Evolutionary conservation across 345 rosid genomes (phyloP), one percentile per base, ranked within the genome.

Genomic region (Lumnitzera littorea): DNA sequence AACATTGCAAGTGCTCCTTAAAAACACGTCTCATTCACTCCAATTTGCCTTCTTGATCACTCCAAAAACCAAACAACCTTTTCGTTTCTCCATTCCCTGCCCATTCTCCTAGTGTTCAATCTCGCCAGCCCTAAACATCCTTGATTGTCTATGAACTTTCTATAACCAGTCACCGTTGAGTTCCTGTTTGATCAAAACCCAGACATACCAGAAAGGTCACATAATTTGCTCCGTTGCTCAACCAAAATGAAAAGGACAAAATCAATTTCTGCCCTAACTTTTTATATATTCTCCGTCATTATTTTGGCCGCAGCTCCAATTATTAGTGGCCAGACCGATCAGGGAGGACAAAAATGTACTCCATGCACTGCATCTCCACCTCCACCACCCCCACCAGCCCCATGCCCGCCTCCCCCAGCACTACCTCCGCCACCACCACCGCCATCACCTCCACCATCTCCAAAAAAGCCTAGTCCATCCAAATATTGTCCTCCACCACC

Each of bases 401-500:
- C 66, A 0, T 58, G 70, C 5, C 76, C 78, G 1, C 70, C 82
- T 0, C 72, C 80, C 0, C 73, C 65, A 0, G 53, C 64, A 2
- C 68, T 64, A 17, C 53, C 56, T 1, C 77, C 81, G 4, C 73
- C 71, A 3, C 77, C 75, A 6, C 77, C 79, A 0, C 73, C 67
- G 0, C 75, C 69, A 0, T 64, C 61, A 1, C 56, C 63, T 47
- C 68, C 59, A 0, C 48, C 78, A 0, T 81, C 78, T 0, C 66
- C 81, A 3, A 81, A 78, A 73, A 74, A 68, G 55, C 82, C 87
- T 0, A 4, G 7, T 5, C 82, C 87, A 14, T 61, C 78, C 24
- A 5, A 20, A 9, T 50, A 68, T 66, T 74, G 76, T 67, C 74
- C 78, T 4, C 83, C 79, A 2, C 76, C 80, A 0, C 56, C 78